Percentiles rank a stretch among this genome's conserved stretches.
These are phyloP conservation scores for Alisma plantagoaquatica DNA, from an alignment of 106 monocot genomes.

Conservation along the genomic window DNA sequence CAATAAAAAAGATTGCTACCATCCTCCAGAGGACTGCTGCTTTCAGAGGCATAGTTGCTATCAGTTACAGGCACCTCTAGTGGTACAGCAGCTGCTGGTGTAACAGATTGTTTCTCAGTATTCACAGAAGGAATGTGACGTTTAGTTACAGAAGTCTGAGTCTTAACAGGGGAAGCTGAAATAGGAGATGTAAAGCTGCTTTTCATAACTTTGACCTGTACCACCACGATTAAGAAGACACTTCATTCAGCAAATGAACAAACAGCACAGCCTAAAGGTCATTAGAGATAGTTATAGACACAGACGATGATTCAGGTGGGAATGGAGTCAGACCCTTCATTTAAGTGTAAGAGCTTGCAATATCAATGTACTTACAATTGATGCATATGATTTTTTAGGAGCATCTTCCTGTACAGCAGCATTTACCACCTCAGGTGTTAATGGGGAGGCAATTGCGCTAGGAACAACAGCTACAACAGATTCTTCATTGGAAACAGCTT, in stretches of 20 bases:
- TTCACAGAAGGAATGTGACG: too few species aligned
- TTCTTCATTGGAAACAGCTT: too few species aligned
- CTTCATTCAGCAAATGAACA: too few species aligned
- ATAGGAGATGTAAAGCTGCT: slow-evolving; percentile 12
- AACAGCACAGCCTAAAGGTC: too few species aligned
- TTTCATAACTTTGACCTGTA: slow-evolving; percentile 41
- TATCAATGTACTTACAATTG: slow-evolving; percentile 27
- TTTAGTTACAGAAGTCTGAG: too few species aligned
- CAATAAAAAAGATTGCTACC: too few species aligned
- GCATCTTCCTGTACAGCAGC: slow-evolving; percentile 15
- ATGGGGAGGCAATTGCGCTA: background rate
- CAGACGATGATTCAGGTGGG: too few species aligned
- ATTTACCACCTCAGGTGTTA: background rate
- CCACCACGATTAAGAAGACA: background rate
- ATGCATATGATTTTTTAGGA: slow-evolving; percentile 22
- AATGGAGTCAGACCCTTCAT: too few species aligned
- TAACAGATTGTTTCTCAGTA: slow-evolving; percentile 19
- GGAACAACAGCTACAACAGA: background rate
- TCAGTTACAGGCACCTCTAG: slow-evolving; percentile 17
- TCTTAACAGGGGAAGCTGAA: slow-evolving; percentile 21
- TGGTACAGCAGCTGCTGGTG: slow-evolving; percentile 15
- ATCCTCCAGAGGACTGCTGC: slow-evolving; percentile 33
- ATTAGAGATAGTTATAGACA: background rate
- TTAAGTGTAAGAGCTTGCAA: too few species aligned
- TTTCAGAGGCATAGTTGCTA: slow-evolving; percentile 19